Conservation (phyloP, 2,329 filamentous ascomycete genomes). For the Alternaria atra region DNA sequence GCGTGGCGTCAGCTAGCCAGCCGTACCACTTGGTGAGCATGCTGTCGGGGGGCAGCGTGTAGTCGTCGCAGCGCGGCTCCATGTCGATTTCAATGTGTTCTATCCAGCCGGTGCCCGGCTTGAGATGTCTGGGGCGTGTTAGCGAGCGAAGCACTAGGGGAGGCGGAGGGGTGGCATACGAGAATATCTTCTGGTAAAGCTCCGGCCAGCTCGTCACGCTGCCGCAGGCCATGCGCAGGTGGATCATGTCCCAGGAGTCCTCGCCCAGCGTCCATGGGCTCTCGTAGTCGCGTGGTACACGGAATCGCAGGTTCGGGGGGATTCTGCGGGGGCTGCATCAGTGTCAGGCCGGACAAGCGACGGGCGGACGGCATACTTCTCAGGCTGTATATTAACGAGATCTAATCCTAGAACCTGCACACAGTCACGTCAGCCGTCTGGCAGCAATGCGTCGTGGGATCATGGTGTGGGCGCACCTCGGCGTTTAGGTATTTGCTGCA, state of each 20-base stretch:
- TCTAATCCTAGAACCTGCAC: conserved; percentile 67
- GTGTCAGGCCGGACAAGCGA: conserved; percentile 49
- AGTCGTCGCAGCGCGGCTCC: conserved; percentile 75
- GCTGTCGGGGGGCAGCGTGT: conserved; percentile 66
- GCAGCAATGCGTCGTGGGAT: conserved; percentile 20
- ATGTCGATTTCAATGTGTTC: conserved; percentile 94
- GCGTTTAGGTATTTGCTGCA: conserved; percentile 64
- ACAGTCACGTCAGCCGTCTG: conserved; percentile 35
- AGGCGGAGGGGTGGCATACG: conserved; percentile 57
- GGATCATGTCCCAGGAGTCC: conserved; percentile 81
- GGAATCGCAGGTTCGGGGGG: conserved; percentile 73
- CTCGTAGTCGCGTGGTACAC: conserved; percentile 78
- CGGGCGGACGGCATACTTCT: conserved; percentile 56
- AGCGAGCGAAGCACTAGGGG: conserved; percentile 18
- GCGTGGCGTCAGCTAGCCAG: conserved; percentile 73
- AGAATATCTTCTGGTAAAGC: conserved; percentile 75
- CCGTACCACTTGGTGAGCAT: conserved; percentile 74
- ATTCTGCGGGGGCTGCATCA: conserved; percentile 64
- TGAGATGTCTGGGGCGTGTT: conserved; percentile 70
- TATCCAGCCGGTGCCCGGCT: conserved; percentile 76
- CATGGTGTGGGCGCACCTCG: conserved; percentile 52
- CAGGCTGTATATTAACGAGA: conserved; percentile 69
- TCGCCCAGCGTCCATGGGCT: conserved; percentile 74
- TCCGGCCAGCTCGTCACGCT: conserved; percentile 79
- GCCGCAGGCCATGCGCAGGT: conserved; percentile 80